Evolutionary conservation across 768 basidiomycete species (phyloP), one percentile per base, ranked within the genome.

Genomic region (Auriscalpium microsporum): DNA sequence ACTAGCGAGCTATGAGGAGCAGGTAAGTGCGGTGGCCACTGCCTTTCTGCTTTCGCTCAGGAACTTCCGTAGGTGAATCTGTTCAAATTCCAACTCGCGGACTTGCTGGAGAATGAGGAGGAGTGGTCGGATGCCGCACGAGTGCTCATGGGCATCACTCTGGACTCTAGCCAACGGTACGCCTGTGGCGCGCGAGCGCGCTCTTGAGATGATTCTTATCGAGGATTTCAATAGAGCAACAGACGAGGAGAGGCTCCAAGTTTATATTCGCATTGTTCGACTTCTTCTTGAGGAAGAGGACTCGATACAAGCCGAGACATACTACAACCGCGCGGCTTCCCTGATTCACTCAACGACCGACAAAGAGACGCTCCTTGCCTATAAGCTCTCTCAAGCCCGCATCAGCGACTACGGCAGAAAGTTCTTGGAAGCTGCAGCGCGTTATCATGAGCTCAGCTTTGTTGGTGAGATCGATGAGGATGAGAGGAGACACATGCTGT

Each of bases 291-390:
- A 99, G 73, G 94, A 96, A 54, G 94, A 95, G 67, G 95, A 99
- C 65, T 92, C 90, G 4, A 87, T 94, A 2, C 90, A 94, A 69
- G 96, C 96, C n/a, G 95, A 98, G 68, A 90, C 93, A 2, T 98
- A 94, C 71, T 95, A 95, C 70, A 95, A 94, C 65, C 89, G 96
- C 54, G 96, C 96, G 17, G 90, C 93, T 1, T 80, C 94, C 19
- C 80, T 97, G 19, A 84, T 91, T 21, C 88, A 93, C 67, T 82
- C 85, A 14, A 82, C 87, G 40, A 76, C 75, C 14, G 84, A 97
- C 71, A 84, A 82, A 63, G 89, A 87, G 67, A 88, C 86, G 13
- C 76, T 86, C 38, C 78, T 95, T 21, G 78, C 84, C 63, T 94
- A 90, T 76, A 95, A 94, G 70, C 80, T 94, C 23, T 93, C 87